Base-by-base conservation (phyloP, 805 yeast genomes). In the Torulaspora microellipsoides region DNA sequence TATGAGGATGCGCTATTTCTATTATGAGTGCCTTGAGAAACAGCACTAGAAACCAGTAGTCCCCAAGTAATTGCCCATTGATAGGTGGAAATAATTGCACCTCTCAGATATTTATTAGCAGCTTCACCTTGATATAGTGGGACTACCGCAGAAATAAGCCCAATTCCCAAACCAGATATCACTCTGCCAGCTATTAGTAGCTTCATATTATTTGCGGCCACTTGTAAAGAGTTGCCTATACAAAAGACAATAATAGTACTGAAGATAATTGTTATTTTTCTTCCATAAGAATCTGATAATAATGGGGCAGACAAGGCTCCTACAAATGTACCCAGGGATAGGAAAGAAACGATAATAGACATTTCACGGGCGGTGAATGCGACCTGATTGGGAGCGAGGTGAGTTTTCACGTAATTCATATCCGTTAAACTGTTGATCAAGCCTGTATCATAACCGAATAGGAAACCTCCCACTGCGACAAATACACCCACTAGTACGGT, bases 31-130 rank as follows among this genome's bases (percentile, higher is more conserved):
- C 88, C 91, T 60, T 85, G 93, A 14, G 88, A 76, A 1, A 85
- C 78, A 0, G 90, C 90, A 67, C 86, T 80, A 1, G 91, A 81
- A 1, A 81, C 81, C 27, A 85, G 59, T 17, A 85, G 66, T 0
- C 95, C 95, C 93, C 93, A 85, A 0, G 95, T 86, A 46, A 87
- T 83, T 10, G 95, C 93, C 91, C 95, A 87, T 63, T 85, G 95
- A 62, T 85, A 85, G 1, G 85, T 77, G 41, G 83, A 84, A 44
- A 84, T 86, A 59, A 85, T 78, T 1, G 90, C 81, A 52, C 95
- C 93, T 71, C 95, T 75, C 34, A 83, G 78, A 75, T 81, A 78
- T 60, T 81, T 83, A 1, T 88, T 89, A 0, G 91, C 81, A 0
- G 89, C 82, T 61, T 85, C 95, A 13, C 93, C 87, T 64, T 85